Conservation (phyloP, 306 rosid species). For the Cotoneaster glaucophyllus region DNA sequence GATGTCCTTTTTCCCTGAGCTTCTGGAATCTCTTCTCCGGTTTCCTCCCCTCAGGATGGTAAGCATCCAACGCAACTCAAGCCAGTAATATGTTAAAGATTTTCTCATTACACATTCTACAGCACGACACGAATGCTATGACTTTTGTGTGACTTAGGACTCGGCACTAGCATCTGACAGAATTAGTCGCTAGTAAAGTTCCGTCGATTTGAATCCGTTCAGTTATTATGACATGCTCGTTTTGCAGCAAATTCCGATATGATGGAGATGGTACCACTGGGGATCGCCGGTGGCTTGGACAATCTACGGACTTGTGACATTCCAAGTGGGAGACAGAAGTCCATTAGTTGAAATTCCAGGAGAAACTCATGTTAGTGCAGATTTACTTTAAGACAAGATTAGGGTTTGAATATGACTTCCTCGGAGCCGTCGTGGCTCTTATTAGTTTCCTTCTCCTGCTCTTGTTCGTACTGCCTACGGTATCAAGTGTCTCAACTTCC, state of each 20-base stretch:
- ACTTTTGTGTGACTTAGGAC: background rate
- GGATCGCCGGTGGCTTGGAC: constrained; percentile 50
- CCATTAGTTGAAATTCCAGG: constrained; percentile 30
- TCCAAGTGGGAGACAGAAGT: constrained; percentile 46
- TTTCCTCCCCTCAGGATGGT: constrained; percentile 38
- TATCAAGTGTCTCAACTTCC: constrained; percentile 25
- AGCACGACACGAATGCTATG: background rate
- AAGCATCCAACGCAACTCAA: background rate
- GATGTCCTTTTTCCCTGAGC: constrained; percentile 44
- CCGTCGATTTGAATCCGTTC: too few relatives aligned
- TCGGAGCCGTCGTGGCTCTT: constrained; percentile 8
- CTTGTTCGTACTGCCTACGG: constrained; percentile 38
- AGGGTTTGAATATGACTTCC: constrained; percentile 38
- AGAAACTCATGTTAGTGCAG: constrained; percentile 20
- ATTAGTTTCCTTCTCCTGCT: background rate
- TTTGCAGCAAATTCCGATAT: constrained; percentile 54
- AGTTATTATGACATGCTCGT: background rate
- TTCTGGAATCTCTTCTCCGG: constrained; percentile 62
- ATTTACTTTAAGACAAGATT: constrained; percentile 22
- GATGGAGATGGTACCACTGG: constrained; percentile 69
- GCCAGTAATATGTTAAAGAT: background rate
- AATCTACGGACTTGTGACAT: constrained; percentile 42
- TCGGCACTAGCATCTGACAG: too few relatives aligned
- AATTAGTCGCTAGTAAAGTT: too few relatives aligned
- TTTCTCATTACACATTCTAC: background rate